Percentiles rank a stretch among this genome's conserved stretches.
Conservation (phyloP, 768 basidiomycete genomes). For the Mrakia gelida region DNA sequence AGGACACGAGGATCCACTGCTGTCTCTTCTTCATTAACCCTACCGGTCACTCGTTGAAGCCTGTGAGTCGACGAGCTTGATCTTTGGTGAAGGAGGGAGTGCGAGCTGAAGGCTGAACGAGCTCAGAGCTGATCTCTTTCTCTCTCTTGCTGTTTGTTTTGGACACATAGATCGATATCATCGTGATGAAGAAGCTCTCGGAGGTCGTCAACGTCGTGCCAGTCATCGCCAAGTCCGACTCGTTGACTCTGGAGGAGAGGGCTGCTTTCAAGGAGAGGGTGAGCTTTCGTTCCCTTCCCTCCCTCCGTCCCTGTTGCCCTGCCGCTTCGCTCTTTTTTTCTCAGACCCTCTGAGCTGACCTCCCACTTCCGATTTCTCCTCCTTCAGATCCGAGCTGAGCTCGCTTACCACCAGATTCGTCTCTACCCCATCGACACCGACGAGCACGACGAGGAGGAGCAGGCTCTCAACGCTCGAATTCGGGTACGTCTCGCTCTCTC, state of each 20-base stretch:
- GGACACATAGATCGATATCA: conserved; percentile 67
- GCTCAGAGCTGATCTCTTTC: not conserved
- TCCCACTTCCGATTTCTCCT: not conserved
- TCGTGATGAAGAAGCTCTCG: conserved; percentile 97
- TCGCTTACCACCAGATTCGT: conserved; percentile 85
- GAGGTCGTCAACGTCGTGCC: conserved; percentile 99
- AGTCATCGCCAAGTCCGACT: conserved; percentile 97
- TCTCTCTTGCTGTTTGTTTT: not conserved
- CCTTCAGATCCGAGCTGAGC: conserved; percentile 82
- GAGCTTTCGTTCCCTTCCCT: conserved; percentile 32
- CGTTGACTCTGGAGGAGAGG: conserved; percentile 86
- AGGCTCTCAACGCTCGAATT: conserved; percentile 82
- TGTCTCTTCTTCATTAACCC: conserved; percentile 98
- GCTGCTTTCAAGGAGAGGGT: conserved; percentile 90
- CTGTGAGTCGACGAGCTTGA: conserved; percentile 43
- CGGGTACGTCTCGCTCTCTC: conserved; percentile 56
- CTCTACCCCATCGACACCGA: conserved; percentile 96
- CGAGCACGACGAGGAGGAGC: conserved; percentile 88
- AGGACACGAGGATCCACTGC: conserved; percentile 98
- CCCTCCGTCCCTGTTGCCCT: not conserved
- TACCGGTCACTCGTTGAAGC: conserved; percentile 92
- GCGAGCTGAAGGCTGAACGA: not conserved
- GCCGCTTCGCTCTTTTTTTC: not conserved
- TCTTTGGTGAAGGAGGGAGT: not conserved
- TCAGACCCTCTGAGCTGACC: not conserved